Percentiles rank a stretch among this genome's conserved stretches.
Conservation (phyloP, 208 protist genomes). For the Acanthamoeba rhysodes region DNA sequence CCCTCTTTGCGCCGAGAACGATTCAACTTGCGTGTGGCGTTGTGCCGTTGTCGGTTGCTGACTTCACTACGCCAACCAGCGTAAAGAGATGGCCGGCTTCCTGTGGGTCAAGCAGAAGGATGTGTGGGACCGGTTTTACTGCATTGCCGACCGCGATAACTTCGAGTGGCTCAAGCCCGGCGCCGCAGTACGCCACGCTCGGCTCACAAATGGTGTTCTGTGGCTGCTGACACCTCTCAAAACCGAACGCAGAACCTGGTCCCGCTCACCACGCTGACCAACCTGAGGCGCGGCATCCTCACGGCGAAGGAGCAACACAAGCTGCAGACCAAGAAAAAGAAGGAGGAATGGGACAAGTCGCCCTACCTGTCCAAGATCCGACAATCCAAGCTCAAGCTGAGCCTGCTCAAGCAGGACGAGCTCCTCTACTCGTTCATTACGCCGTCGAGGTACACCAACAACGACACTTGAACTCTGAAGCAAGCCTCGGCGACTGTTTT, state of each 20-base stretch:
- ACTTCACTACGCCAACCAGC: neutral
- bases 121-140: constrained; percentile 50
- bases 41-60: neutral
- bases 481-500: too few relatives aligned
- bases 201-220: neutral
- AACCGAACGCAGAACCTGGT: constrained; percentile 11
- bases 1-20: too few relatives aligned
- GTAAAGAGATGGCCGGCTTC: constrained; percentile 45
- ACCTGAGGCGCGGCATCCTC: constrained; percentile 39
- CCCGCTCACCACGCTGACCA: constrained; percentile 38
- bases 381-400: constrained; percentile 30
- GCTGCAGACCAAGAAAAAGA: constrained; percentile 55
- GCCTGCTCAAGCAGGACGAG: constrained; percentile 25
- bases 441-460: neutral
- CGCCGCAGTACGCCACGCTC: neutral
- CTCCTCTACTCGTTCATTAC: constrained; percentile 29
- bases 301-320: constrained; percentile 63
- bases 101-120: constrained; percentile 58
- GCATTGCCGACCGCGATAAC: neutral
- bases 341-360: constrained; percentile 65
- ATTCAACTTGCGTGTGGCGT: too few relatives aligned
- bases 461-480: too few relatives aligned
- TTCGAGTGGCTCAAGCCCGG: constrained; percentile 65
- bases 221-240: neutral
- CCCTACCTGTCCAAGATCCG: constrained; percentile 28